A percentile compares a stretch with the other conserved stretches of the same genome.
phyloP scores from a whole-genome alignment of 169 alveolate species.

The Babesia divergens region DNA sequence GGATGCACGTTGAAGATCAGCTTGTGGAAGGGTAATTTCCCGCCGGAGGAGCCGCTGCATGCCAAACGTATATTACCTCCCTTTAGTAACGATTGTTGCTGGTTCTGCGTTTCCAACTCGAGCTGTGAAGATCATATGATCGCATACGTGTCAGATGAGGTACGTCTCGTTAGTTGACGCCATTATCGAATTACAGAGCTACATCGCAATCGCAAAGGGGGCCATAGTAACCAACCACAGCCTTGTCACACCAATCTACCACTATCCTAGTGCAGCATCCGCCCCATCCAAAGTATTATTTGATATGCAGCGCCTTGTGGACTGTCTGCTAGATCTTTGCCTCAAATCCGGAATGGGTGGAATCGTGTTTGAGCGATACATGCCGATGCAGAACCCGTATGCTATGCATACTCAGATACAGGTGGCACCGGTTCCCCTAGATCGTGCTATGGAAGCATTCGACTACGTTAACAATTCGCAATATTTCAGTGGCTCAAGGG shows the following conservation, averaged over 20 bases:
- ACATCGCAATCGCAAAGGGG: constrained; percentile 62
- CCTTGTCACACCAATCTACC: constrained; percentile 55
- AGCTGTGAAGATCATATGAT: constrained; percentile 61
- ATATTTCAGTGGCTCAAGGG: constrained; percentile 27
- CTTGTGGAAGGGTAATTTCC: constrained; percentile 34
- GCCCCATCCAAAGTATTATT: constrained; percentile 31
- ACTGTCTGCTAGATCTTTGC: constrained; percentile 41
- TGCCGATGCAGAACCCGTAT: constrained; percentile 49
- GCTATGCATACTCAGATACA: constrained; percentile 67
- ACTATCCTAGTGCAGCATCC: constrained; percentile 39
- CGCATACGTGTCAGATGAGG: constrained; percentile 44
- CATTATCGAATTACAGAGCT: constrained; percentile 9
- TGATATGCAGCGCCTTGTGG: constrained; percentile 47
- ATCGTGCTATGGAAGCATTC: constrained; percentile 49
- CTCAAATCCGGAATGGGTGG: constrained; percentile 52
- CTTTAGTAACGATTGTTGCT: constrained; percentile 31
- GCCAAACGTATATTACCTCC: constrained; percentile 3
- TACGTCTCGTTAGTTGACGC: background rate
- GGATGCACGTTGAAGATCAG: constrained; percentile 54
- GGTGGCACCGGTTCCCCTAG: constrained; percentile 57
- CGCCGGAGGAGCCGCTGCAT: background rate
- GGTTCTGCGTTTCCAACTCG: constrained; percentile 57
- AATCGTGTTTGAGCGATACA: constrained; percentile 58
- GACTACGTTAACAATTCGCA: constrained; percentile 40
- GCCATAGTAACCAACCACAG: constrained; percentile 30